Evolutionary conservation across 176 grass and related monocot genomes (phyloP).

Genomic region (Lolium rigidum): DNA sequence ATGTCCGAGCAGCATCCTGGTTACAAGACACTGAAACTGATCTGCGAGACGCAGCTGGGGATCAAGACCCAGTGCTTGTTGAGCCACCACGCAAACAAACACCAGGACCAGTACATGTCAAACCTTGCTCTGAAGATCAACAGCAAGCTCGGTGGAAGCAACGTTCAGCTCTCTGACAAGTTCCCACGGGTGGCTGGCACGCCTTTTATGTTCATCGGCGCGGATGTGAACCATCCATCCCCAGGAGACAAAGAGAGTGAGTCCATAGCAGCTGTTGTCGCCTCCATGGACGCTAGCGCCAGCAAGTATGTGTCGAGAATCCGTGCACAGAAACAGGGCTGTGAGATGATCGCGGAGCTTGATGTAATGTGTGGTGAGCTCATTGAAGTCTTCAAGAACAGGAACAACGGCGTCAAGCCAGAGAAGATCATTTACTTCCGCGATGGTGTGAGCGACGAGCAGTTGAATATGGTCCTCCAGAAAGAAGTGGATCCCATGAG

Average conservation of each 20-base stretch:
- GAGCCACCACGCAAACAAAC: slow-evolving; percentile 42
- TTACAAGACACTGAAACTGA: slow-evolving; percentile 65
- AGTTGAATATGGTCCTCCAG: slow-evolving; percentile 59
- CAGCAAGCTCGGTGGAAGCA: slow-evolving; percentile 65
- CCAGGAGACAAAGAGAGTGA: slow-evolving; percentile 48
- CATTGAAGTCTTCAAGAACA: slow-evolving; percentile 38
- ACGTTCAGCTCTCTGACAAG: slow-evolving; percentile 47
- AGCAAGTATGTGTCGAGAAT: slow-evolving; percentile 61
- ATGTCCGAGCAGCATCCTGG: slow-evolving; percentile 57
- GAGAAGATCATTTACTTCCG: slow-evolving; percentile 70
- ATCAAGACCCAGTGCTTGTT: slow-evolving; percentile 61
- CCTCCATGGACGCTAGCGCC: slow-evolving; percentile 40
- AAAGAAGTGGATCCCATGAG: slow-evolving; percentile 52
- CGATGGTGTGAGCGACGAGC: slow-evolving; percentile 63
- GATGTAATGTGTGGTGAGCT: slow-evolving; percentile 50
- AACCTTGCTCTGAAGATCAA: slow-evolving; percentile 72
- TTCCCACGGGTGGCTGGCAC: slow-evolving; percentile 42
- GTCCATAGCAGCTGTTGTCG: slow-evolving; percentile 63
- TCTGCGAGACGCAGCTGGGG: slow-evolving; percentile 63
- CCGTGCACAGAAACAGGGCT: slow-evolving; percentile 41
- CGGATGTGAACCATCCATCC: slow-evolving; percentile 70
- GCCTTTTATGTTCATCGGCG: slow-evolving; percentile 68
- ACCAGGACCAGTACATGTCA: slow-evolving; percentile 56
- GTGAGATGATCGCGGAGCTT: slow-evolving; percentile 50
- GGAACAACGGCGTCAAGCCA: slow-evolving; percentile 43